Base-by-base conservation (phyloP, 208 protist species). In the Leishmania turanica region DNA sequence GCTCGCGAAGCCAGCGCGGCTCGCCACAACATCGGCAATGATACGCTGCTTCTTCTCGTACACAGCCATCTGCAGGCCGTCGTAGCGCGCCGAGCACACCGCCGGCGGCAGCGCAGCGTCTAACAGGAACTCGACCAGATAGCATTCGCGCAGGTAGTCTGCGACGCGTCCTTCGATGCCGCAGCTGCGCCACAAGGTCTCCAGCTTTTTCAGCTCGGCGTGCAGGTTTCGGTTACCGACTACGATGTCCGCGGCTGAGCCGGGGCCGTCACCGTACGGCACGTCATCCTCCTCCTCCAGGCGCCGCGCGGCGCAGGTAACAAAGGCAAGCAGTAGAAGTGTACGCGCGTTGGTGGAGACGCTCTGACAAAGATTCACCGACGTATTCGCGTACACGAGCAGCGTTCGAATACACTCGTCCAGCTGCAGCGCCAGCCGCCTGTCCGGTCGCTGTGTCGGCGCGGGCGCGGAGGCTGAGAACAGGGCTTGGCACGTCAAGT, bases 1-100 rank as follows among this genome's bases (percentile, higher is more conserved):
- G 31, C 71, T 77, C 0, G 81, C 80, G 79, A 93, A 88, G 27
- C 88, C 87, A 19, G 84, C 60, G 17, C 92, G 85, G 66, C 90
- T 90, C 17, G 89, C 84, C 42, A 93, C 81, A 31, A 97, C 84
- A 62, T 97, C 92, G 40, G 77, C 62, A 31, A 93, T 79, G 27
- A 97, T 81, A n/a, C 87, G 71, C 42, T 89, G 83, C 85, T 97
- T 97, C 77, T 92, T 92, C 60, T 93, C 87, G n/a, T 79, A 75
- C 42, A 96, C 77, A 8, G 87, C 81, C 53, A 75, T 83, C 27
- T 79, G 53, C 15, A 98, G 82, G 69, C 92, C 95, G 74, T 97
- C 95, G 84, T 96, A 98, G 72, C 91, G 92, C 3, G 88, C 75
- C 58, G 95, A 98, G 83, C 95, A 98, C 56, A 98, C 95, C 19